Conservation (phyloP, 2,329 filamentous ascomycete species). For the Verticillium isaacii region DNA sequence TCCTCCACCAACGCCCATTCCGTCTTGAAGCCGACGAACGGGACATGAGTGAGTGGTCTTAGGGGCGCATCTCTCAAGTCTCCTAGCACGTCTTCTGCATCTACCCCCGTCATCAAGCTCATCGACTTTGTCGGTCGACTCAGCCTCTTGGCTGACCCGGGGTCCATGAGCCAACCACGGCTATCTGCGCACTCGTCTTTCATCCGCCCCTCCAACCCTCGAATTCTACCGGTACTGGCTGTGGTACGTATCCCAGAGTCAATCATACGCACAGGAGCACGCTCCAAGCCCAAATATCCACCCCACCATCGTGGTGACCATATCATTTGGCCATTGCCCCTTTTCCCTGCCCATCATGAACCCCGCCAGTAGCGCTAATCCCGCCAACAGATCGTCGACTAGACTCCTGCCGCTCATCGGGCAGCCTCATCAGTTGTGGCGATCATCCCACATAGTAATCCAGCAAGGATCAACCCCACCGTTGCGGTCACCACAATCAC, state of each 20-base stretch:
- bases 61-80: background rate
- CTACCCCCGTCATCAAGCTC: background rate
- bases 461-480: conserved; percentile 1
- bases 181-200: background rate
- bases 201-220: background rate
- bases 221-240: background rate
- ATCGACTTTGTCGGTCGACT: background rate
- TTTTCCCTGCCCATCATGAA: background rate
- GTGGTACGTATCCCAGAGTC: background rate
- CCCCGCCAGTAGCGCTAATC: background rate
- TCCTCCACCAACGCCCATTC: background rate
- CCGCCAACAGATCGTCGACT: conserved; percentile 2
- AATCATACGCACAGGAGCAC: background rate
- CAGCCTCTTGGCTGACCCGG: background rate
- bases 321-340: background rate
- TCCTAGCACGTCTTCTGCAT: background rate
- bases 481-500: background rate
- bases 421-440: conserved; percentile 2
- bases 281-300: background rate
- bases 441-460: background rate
- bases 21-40: background rate
- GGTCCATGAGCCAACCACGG: background rate
- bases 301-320: background rate
- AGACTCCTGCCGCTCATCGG: conserved; percentile 1
- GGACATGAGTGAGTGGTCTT: background rate